A percentile compares a stretch with the other conserved stretches of the same genome.
Conservation (phyloP, 306 rosid species). For the Fragaria iinumae region DNA sequence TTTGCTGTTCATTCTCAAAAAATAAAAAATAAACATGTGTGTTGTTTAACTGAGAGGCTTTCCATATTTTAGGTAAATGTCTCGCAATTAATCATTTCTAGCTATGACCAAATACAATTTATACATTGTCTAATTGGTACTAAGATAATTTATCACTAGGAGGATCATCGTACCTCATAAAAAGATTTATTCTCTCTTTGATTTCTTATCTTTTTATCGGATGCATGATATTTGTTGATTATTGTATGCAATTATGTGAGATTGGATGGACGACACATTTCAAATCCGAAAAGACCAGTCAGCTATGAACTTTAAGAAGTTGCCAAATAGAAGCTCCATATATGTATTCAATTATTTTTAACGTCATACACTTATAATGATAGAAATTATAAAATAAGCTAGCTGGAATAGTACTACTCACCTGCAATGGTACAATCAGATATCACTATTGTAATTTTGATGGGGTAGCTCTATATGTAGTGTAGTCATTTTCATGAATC, state of each 20-base stretch:
- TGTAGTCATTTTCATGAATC: conserved; percentile 4
- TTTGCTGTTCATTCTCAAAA: too few species aligned
- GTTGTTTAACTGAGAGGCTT: too few species aligned
- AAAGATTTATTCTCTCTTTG: neutral
- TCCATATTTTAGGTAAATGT: too few species aligned
- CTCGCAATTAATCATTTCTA: too few species aligned
- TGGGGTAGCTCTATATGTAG: neutral
- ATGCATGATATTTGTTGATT: neutral
- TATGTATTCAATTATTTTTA: neutral
- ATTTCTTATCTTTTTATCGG: neutral
- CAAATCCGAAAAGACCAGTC: neutral
- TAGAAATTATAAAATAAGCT: neutral
- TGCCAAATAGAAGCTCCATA: neutral
- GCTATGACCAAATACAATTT: neutral
- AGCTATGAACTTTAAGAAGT: neutral
- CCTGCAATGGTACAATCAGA: neutral
- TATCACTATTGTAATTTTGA: neutral
- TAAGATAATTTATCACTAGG: neutral
- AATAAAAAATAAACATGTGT: too few species aligned
- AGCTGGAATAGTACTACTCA: neutral
- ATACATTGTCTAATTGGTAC: too few species aligned
- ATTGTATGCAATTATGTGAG: neutral
- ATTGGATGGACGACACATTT: neutral
- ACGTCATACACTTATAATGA: neutral
- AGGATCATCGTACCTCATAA: neutral